Base-by-base conservation (phyloP, 495 filamentous ascomycete genomes). In the Oleoguttula mirabilis region DNA sequence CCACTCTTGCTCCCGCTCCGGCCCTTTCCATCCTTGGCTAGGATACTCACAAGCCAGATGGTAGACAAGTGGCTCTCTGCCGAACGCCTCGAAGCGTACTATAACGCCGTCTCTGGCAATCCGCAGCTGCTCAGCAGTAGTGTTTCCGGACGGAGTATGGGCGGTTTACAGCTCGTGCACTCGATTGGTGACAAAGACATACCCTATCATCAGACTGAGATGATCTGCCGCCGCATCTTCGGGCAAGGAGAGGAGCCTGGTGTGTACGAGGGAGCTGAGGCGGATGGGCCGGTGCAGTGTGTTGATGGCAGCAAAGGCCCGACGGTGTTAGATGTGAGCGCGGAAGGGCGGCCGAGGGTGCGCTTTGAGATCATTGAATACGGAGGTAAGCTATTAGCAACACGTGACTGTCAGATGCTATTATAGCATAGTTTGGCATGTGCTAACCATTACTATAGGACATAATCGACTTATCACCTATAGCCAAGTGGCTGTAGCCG, bases 1-100 rank as follows among this genome's bases (percentile, higher is more conserved):
- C 87, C 90, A 6, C 63, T 94, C 20, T 70, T 95, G 14, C 75
- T 80, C 3, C 88, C 88, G 0, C 65, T 95, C 3, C 56, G 65
- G 15, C 64, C 63, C 3, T 78, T 78, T 46, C 77, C 77, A 0
- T 53, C 55, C 10, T 43, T 74, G 3, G 61, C 61, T 10, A 16
- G 20, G 16, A 71, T 67, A 56, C 50, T 76, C 10, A 56, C 65
- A 17, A 47, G 52, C 35, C 55, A 58, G 4, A 69, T 79, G 25
- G 54, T 68, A 10, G 76, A 80, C 47, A 62, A 55, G 22, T 81
- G 77, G 77, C 56, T 68, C 30, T 75, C 72, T 0, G 61, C 61
- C 3, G 58, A 47, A 1, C 64, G 76, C 30, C 56, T 81, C 12
- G 16, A 30, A 7, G 54, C 57, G 12, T 54, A 55, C 37, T 41